Evolutionary conservation across 495 filamentous ascomycete species (phyloP).

Genomic region (Xylaria sp.): DNA sequence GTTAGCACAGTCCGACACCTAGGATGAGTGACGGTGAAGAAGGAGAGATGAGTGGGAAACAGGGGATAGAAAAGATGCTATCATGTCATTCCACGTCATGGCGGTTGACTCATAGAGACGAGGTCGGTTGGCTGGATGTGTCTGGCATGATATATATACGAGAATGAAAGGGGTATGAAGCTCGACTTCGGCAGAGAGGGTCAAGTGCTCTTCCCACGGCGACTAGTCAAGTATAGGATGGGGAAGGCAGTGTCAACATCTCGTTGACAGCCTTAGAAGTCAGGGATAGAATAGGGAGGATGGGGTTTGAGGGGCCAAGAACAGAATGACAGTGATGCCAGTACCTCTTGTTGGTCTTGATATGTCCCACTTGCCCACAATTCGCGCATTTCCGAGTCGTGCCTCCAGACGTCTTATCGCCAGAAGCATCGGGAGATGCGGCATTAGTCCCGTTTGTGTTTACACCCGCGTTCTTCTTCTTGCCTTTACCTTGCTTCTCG

Average conservation of each 20-base stretch:
- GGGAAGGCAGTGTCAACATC: not conserved
- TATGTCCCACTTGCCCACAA: conserved; percentile 93
- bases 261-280: not conserved
- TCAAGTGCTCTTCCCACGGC: not conserved
- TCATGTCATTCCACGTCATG: not conserved
- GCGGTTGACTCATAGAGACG: not conserved
- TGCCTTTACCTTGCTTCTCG: conserved; percentile 80
- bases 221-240: not conserved
- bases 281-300: not conserved
- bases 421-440: conserved; percentile 54
- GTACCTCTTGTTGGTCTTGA: conserved; percentile 99
- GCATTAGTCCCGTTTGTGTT: conserved; percentile 53
- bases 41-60: not conserved
- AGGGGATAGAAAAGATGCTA: not conserved
- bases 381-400: conserved; percentile 97
- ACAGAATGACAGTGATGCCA: conserved; percentile 37
- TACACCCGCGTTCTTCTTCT: conserved; percentile 51
- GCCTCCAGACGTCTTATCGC: conserved; percentile 57
- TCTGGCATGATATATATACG: not conserved
- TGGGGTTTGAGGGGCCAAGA: conserved; percentile 19
- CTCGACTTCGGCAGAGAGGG: not conserved
- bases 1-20: conserved; percentile 44
- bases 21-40: not conserved
- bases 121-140: not conserved
- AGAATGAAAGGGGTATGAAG: not conserved